Evolutionary conservation across 371 early-diverging fungal species (phyloP), one percentile per base, ranked within the genome.

Genomic region (Mucor racemosus): DNA sequence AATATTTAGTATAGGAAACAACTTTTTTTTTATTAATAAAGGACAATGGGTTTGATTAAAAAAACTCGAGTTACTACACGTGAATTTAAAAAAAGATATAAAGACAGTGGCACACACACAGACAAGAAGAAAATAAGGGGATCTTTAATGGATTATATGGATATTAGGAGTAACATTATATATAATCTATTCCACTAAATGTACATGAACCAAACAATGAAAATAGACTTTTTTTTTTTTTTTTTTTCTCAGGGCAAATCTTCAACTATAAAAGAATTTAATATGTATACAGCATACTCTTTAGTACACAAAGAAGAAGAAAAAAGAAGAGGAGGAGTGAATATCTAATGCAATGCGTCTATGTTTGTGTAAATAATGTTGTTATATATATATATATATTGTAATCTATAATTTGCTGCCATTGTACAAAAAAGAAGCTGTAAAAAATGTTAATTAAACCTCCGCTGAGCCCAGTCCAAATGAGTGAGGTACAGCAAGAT

Each of bases 391-490:
- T 34, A 55, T 33, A 55, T 3, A 33, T 11, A 55, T 56, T 15
- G 15, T 35, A 35, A 56, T 56, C 34, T 56, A 56, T 56, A 56
- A 35, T 69, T 65, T 69, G 26, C 26, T 63, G 57, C 41, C 62
- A 65, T 62, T 62, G 66, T 66, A 66, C 66, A 55, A 67, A 13
- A 64, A 64, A 64, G 38, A 41, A 57, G 42, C 38, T 44, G 33
- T 36, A 53, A 31, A 11, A 53, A 53, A 53, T 31, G 26, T 11
- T 13, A 53, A 53, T 58, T 65, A 64, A 11, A 73, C 66, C 60
- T 60, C 57, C 66, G 69, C 56, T 57, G 67, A 66, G 66, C 70
- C 74, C 74, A 74, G 70, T 74, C 70, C 74, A 69, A 26, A 26
- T 58, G 50, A 64, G 21, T 34, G 42, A 42, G n/a, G 40, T 53